Base-by-base conservation (phyloP, 768 basidiomycete species). In the Naganishia vishniacii region DNA sequence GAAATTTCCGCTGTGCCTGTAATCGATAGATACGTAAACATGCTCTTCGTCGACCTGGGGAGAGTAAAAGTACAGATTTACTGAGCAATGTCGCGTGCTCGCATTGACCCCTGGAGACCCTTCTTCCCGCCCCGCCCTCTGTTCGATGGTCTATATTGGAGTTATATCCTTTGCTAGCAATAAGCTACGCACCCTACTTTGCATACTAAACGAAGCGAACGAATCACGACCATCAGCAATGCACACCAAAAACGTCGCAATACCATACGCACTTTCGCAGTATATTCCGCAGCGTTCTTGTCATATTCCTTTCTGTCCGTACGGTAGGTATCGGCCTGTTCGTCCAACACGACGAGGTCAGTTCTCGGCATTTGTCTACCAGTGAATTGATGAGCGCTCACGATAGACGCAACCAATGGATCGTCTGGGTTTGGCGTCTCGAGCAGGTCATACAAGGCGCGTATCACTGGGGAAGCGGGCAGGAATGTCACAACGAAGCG, bases 401-500 rank as follows among this genome's bases (percentile, higher is more conserved):
- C 71, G 40, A 78, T 77, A 12, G 72, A 75, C 0, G 77, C 67
- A 5, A 78, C 76, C 23, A 78, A 70, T 4, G 77, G 77, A 64
- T 78, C 77, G 48, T 78, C 77, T 6, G 77, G 77, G 53, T 78
- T 78, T 0, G 77, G 77, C 13, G 68, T 72, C 15, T 68, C 67
- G 13, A 78, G 66, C 2, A 78, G 70, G 31, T 78, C 73, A 53
- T 74, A 75, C 47, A 78, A 64, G 1, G 74, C 71, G 28, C 70
- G 32, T 51, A 78, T 62, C 41, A 78, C 77, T 78, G 31, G 40
- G n/a, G 47, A 41, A 31, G 28, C 4, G 12, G 12, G 15, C 47
- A 29, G 16, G 26, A 40, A n/a, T n/a, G n/a, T n/a, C n/a, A n/a
- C n/a, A n/a, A n/a, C n/a, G n/a, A n/a, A n/a, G n/a, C 37, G 20